Conservation (phyloP, 1,139 yeast species). For the Blastobotrys persicus region DNA sequence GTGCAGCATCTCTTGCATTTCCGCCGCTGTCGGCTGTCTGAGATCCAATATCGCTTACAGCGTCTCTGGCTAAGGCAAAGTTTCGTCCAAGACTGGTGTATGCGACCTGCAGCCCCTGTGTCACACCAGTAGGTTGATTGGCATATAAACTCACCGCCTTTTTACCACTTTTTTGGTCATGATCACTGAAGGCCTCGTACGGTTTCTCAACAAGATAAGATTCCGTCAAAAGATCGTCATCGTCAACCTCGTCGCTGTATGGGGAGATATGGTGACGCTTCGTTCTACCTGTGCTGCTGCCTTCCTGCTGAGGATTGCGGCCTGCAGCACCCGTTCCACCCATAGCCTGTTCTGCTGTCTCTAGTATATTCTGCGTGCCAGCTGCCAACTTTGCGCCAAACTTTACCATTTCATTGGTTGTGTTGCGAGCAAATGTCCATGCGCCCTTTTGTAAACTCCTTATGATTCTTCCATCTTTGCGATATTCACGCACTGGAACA, state of each 20-base stretch:
- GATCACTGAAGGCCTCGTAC: conserved; percentile 22
- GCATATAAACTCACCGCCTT: conserved; percentile 70
- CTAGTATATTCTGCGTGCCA: conserved; percentile 82
- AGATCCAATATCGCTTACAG: conserved; percentile 56
- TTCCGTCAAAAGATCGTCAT: conserved; percentile 33
- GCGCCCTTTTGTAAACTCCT: conserved; percentile 79
- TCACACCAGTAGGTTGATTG: conserved; percentile 71
- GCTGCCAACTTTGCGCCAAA: conserved; percentile 84
- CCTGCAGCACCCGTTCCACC: conserved; percentile 63
- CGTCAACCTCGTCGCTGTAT: conserved; percentile 33
- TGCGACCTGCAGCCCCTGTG: conserved; percentile 72
- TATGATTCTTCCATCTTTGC: conserved; percentile 65
- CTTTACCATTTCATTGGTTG: conserved; percentile 77
- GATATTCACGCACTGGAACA: conserved; percentile 71
- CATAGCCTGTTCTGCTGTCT: conserved; percentile 70
- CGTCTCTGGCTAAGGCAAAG: conserved; percentile 61
- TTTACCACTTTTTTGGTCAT: conserved; percentile 34
- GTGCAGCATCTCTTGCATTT: conserved; percentile 62
- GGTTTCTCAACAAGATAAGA: conserved; percentile 33
- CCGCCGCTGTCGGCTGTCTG: conserved; percentile 50
- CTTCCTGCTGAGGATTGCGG: conserved; percentile 30
- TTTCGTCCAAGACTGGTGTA: conserved; percentile 70
- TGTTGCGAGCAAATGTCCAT: conserved; percentile 67
- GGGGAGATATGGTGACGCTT: conserved; percentile 25
- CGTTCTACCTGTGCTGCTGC: conserved; percentile 13